Percentiles rank a stretch among this genome's conserved stretches.
Conservation (phyloP, 352 stramenopile species). For the Elongisporangium senticosum region DNA sequence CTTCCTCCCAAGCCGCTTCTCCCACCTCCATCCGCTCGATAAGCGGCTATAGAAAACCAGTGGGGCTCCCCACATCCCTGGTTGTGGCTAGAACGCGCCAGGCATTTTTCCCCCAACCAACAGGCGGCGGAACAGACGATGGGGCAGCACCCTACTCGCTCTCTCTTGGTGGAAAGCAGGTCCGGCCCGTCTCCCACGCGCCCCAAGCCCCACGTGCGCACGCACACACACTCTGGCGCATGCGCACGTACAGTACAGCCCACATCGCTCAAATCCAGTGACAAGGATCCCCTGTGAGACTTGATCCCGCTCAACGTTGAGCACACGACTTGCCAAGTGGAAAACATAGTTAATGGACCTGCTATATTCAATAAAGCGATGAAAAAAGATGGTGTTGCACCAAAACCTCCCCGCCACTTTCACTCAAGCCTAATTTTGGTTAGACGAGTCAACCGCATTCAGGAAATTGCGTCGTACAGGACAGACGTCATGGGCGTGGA, state of each 20-base stretch:
- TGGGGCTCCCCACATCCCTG: neutral
- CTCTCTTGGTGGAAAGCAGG: neutral
- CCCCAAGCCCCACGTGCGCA: neutral
- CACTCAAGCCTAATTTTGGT: neutral
- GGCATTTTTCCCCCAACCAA: neutral
- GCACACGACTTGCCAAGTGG: neutral
- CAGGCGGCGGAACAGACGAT: neutral
- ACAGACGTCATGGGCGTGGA: conserved; percentile 21
- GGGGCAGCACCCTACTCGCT: neutral
- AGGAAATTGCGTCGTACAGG: neutral
- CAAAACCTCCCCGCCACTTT: neutral
- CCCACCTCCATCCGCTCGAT: neutral
- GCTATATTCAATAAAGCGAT: neutral
- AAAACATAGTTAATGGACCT: neutral
- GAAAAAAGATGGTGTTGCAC: neutral
- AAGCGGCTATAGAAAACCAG: neutral
- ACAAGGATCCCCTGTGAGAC: neutral
- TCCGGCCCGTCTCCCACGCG: neutral
- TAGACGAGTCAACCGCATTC: neutral
- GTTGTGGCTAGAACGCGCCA: neutral
- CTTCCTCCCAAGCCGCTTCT: neutral
- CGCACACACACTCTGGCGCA: neutral
- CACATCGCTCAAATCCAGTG: neutral
- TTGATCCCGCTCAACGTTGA: neutral
- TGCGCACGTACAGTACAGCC: neutral